Conservation (phyloP, 805 yeast species). For the Clavispora santaluciae region DNA sequence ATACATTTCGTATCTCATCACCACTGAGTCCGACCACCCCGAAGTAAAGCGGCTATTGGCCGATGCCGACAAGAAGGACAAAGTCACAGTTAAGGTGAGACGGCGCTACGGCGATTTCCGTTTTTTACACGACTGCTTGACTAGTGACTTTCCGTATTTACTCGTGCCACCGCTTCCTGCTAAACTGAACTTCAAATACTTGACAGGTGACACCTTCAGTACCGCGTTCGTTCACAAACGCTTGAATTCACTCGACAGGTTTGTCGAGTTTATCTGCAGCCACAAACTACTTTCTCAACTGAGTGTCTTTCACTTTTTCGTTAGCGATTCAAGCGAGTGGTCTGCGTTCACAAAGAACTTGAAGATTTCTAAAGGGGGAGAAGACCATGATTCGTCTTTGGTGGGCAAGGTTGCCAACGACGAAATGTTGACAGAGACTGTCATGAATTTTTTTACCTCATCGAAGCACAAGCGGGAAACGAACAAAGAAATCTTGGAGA, state of each 20-base stretch:
- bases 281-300: constrained; percentile 73
- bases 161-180: constrained; percentile 94
- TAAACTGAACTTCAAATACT: constrained; percentile 82
- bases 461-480: constrained; percentile 65
- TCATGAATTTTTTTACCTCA: constrained; percentile 90
- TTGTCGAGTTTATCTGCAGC: constrained; percentile 62
- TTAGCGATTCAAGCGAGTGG: constrained; percentile 72
- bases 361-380: constrained; percentile 26
- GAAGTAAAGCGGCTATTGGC: constrained; percentile 37
- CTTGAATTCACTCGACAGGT: constrained; percentile 73
- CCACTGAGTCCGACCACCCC: constrained; percentile 61
- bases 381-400: constrained; percentile 13
- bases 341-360: constrained; percentile 56
- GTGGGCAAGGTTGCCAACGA: constrained; percentile 45
- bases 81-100: constrained; percentile 46
- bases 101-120: constrained; percentile 87
- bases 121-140: constrained; percentile 66
- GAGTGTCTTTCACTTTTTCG: constrained; percentile 62
- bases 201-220: constrained; percentile 90
- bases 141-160: constrained; percentile 77
- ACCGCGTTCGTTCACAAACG: constrained; percentile 79
- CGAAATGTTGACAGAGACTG: constrained; percentile 84
- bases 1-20: constrained; percentile 67
- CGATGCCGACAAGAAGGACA: constrained; percentile 11
- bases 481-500: constrained; percentile 54